Evolutionary conservation across 345 rosid genomes (phyloP).

Genomic region (Gossypium bickii): DNA sequence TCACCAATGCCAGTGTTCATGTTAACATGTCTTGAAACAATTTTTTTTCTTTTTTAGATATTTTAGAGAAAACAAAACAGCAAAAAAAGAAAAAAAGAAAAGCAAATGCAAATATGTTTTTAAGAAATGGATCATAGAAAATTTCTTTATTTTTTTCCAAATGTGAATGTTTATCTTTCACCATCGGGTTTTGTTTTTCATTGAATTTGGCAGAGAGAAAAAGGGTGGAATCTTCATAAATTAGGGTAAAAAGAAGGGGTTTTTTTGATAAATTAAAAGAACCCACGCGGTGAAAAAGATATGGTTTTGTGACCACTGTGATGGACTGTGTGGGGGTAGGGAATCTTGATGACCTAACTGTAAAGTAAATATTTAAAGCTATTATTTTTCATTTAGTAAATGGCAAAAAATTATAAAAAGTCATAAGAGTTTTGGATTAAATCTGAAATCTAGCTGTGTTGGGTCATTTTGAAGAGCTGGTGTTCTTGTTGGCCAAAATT

Average conservation of each 20-base stretch:
- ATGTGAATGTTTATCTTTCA: not conserved
- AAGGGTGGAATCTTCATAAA: not conserved
- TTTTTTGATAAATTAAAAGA: not conserved
- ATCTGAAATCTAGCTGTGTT: not conserved
- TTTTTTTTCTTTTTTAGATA: not conserved
- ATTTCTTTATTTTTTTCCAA: not conserved
- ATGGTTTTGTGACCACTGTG: not conserved
- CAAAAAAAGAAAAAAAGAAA: not conserved
- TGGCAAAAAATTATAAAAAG: not conserved
- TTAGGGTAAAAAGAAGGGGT: too few species aligned
- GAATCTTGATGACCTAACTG: not conserved
- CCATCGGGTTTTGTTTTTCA: not conserved
- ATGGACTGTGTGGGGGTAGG: not conserved
- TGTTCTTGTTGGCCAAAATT: not conserved
- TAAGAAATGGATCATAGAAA: slow-evolving; percentile 12
- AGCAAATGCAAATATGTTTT: slow-evolving; percentile 11
- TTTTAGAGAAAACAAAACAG: not conserved
- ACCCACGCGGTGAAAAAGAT: not conserved
- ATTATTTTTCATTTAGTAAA: not conserved
- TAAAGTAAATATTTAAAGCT: not conserved
- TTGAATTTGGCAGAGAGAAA: too few species aligned
- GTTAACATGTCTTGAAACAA: slow-evolving; percentile 48
- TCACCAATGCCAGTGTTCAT: slow-evolving; percentile 58
- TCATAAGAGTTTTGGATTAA: too few species aligned
- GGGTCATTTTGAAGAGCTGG: not conserved